phyloP scores from a whole-genome alignment of 2,329 filamentous ascomycete species.

The Capronia epimyces region DNA sequence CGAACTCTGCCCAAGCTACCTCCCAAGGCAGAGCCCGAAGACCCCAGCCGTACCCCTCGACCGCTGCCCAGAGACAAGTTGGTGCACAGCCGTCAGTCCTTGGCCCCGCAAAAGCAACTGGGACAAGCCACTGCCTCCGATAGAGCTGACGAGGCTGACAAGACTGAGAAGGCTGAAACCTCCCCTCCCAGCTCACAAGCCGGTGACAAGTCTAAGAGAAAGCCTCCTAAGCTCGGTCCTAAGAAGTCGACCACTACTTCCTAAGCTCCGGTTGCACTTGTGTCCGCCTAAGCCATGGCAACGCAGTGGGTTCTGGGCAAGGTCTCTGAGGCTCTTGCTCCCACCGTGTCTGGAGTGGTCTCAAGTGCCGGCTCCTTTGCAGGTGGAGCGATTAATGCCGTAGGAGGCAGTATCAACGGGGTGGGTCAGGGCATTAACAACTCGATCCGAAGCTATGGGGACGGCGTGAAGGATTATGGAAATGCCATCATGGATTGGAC shows the following conservation, averaged over 20 bases:
- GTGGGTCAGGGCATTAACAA: slow-evolving; percentile 29
- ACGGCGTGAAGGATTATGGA: slow-evolving; percentile 29
- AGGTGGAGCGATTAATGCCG: slow-evolving; percentile 26
- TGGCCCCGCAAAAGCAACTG: background rate
- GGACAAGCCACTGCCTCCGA: background rate
- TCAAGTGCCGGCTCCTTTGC: slow-evolving; percentile 26
- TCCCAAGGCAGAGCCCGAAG: slow-evolving; percentile 24
- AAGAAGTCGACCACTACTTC: slow-evolving; percentile 18
- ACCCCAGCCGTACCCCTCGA: slow-evolving; percentile 16
- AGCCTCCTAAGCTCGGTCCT: slow-evolving; percentile 28
- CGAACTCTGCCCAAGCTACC: slow-evolving; percentile 29
- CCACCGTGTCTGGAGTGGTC: slow-evolving; percentile 24
- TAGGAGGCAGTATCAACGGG: slow-evolving; percentile 28
- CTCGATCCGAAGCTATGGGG: slow-evolving; percentile 23
- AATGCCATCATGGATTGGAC: slow-evolving; percentile 33
- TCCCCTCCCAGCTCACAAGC: slow-evolving; percentile 19
- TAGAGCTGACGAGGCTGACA: background rate
- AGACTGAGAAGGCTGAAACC: background rate
- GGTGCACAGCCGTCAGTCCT: slow-evolving; percentile 22
- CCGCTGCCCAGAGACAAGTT: slow-evolving; percentile 24
- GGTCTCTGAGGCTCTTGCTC: slow-evolving; percentile 26
- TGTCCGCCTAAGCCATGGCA: slow-evolving; percentile 23
- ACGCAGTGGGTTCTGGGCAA: slow-evolving; percentile 28
- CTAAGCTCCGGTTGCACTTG: background rate
- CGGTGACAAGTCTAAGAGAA: slow-evolving; percentile 20